A percentile compares a stretch with the other conserved stretches of the same genome.
Conservation (phyloP, 768 basidiomycete genomes). For the Pleurotus tuoliensis region DNA sequence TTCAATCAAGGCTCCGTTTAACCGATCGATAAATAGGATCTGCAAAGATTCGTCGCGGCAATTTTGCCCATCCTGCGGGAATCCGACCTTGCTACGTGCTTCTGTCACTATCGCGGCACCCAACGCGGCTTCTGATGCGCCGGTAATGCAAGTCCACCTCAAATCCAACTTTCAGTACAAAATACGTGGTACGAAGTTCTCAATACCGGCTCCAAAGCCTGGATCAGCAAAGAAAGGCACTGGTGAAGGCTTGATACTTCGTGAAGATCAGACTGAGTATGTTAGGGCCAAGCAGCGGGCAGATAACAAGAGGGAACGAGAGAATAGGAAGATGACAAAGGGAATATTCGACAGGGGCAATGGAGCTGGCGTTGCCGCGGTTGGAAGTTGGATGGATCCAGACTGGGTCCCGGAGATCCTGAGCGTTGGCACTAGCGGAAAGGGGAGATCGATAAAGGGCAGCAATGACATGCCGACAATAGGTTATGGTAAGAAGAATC, state of each 20-base stretch:
- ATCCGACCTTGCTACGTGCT: slow-evolving; percentile 83
- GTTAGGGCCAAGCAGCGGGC: slow-evolving; percentile 75
- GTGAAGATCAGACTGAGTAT: slow-evolving; percentile 92
- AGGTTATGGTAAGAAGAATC: slow-evolving; percentile 86
- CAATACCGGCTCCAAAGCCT: slow-evolving; percentile 86
- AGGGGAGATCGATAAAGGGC: slow-evolving; percentile 54
- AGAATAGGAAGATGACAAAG: slow-evolving; percentile 73
- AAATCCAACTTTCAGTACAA: slow-evolving; percentile 96
- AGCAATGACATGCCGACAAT: slow-evolving; percentile 76
- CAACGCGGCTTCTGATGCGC: slow-evolving; percentile 52
- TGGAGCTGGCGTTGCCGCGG: slow-evolving; percentile 44
- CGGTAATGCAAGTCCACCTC: slow-evolving; percentile 83
- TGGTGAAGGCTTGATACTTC: slow-evolving; percentile 79
- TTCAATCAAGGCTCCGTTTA: not conserved
- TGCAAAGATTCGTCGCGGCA: slow-evolving; percentile 94
- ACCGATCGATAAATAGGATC: slow-evolving; percentile 47
- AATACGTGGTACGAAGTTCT: slow-evolving; percentile 85
- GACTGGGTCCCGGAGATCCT: slow-evolving; percentile 90
- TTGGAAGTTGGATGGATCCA: slow-evolving; percentile 91
- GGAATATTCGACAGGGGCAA: slow-evolving; percentile 49
- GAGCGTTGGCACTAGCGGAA: slow-evolving; percentile 61
- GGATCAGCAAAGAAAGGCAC: slow-evolving; percentile 83
- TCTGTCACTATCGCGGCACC: slow-evolving; percentile 83
- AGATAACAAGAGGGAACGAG: slow-evolving; percentile 69
- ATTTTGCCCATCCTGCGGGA: slow-evolving; percentile 98